phyloP scores from a whole-genome alignment of 2,329 filamentous ascomycete species.

The Fusarium scirpi region DNA sequence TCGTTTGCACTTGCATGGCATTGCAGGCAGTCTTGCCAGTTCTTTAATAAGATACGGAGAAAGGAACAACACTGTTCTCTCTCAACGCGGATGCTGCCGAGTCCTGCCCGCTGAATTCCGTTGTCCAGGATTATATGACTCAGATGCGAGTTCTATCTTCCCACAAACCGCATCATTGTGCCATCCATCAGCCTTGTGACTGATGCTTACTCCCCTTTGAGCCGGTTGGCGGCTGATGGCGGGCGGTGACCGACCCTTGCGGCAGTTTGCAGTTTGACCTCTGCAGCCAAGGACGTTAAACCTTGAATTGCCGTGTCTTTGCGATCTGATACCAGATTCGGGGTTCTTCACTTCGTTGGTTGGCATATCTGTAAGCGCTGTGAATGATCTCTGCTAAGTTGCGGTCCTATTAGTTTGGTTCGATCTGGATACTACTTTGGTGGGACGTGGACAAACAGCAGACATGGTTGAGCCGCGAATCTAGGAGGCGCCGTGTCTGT shows the following conservation, averaged over 20 bases:
- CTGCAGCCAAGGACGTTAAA: slow-evolving; percentile 29
- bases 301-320: slow-evolving; percentile 28
- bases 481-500: slow-evolving; percentile 39
- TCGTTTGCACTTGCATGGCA: background rate
- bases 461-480: background rate
- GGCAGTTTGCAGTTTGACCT: slow-evolving; percentile 21
- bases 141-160: background rate
- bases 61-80: background rate
- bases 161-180: slow-evolving; percentile 6
- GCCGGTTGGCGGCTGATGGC: slow-evolving; percentile 24
- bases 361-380: background rate
- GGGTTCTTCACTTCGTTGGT: background rate
- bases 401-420: background rate
- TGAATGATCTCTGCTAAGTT: background rate
- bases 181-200: slow-evolving; percentile 20
- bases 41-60: background rate
- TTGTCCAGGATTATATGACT: background rate
- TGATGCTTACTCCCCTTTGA: slow-evolving; percentile 11
- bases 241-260: slow-evolving; percentile 22
- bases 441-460: background rate
- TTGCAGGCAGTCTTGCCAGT: background rate
- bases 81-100: background rate
- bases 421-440: background rate
- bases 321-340: slow-evolving; percentile 1
- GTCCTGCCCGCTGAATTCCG: background rate